Base-by-base conservation (phyloP, 2,329 filamentous ascomycete genomes). In the Alternaria longipes region DNA sequence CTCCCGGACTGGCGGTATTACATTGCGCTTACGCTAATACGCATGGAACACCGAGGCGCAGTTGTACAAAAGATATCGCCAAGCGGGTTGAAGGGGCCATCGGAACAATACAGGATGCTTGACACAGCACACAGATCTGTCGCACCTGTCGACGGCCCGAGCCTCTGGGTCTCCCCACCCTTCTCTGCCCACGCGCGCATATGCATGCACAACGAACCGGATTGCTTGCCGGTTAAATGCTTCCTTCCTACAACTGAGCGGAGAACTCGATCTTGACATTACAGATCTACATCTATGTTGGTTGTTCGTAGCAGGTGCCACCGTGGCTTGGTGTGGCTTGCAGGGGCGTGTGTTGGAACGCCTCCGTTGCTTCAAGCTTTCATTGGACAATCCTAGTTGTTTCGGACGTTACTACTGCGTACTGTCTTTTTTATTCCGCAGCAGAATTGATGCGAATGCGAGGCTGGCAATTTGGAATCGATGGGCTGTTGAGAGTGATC, bases 31-130 rank as follows among this genome's bases (percentile, higher is more conserved):
- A 66, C 60, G 63, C 69, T 63, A 68, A 61, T 60, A 56, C 66
- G 64, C 66, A 62, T 65, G 66, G 66, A 67, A 62, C 64, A 60
- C 58, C 62, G 60, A 62, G 64, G 63, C 66, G 47, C 50, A 50
- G 74, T 76, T 40, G 66, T 68, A 78, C 75, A 74, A 62, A 24
- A 58, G 66, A 72, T 76, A 78, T 75, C 73, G 75, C 74, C 74
- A 78, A 77, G 75, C 34, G 54, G 56, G 52, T 68, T n/a, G 58
- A 67, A 64, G 60, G 49, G 60, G 53, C 61, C 67, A 69, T 73
- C 67, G 69, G 69, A 68, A 66, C 46, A 58, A 64, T 74, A 68
- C 65, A 65, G 56, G 56, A 66, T 61, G 60, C 57, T 60, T 63
- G 51, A 58, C 41, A 56, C 54, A 26, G 66, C 66, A 70, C 71